Percentiles rank a stretch among this genome's conserved stretches.
These are phyloP conservation scores for Kwoniella bestiolae DNA, from an alignment of 768 basidiomycete genomes.

Conservation along the genomic window DNA sequence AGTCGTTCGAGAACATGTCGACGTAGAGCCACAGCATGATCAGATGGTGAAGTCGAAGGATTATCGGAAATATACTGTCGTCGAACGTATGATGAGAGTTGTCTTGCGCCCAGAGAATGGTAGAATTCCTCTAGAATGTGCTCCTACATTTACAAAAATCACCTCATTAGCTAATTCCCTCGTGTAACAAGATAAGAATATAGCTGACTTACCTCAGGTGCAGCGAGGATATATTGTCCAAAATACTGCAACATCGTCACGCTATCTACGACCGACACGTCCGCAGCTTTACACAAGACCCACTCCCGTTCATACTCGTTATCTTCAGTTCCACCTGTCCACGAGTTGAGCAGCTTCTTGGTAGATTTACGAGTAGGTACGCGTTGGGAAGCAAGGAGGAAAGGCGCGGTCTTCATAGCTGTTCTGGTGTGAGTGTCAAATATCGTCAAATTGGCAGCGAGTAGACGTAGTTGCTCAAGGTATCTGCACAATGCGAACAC, in stretches of 20 bases:
- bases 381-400: constrained; percentile 76
- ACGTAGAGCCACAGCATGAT: constrained; percentile 40
- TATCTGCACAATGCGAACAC: constrained; percentile 63
- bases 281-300: constrained; percentile 70
- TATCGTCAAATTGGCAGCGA: constrained; percentile 70
- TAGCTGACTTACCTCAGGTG: constrained; percentile 48
- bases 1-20: constrained; percentile 69
- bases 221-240: constrained; percentile 68
- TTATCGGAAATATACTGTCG: constrained; percentile 70
- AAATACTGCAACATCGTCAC: constrained; percentile 79
- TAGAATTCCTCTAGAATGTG: constrained; percentile 92
- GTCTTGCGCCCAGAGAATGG: constrained; percentile 70
- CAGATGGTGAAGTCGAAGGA: constrained; percentile 21
- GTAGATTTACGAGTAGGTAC: constrained; percentile 58
- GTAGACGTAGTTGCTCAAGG: constrained; percentile 76
- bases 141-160: constrained; percentile 68
- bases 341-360: constrained; percentile 21
- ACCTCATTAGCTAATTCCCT: too few relatives aligned
- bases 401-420: constrained; percentile 71
- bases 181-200: too few relatives aligned
- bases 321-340: constrained; percentile 23
- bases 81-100: constrained; percentile 72
- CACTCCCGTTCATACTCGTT: constrained; percentile 59
- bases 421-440: constrained; percentile 62
- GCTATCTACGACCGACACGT: constrained; percentile 83